phyloP scores from a whole-genome alignment of 768 basidiomycete genomes.

The Lentinula lateritia region DNA sequence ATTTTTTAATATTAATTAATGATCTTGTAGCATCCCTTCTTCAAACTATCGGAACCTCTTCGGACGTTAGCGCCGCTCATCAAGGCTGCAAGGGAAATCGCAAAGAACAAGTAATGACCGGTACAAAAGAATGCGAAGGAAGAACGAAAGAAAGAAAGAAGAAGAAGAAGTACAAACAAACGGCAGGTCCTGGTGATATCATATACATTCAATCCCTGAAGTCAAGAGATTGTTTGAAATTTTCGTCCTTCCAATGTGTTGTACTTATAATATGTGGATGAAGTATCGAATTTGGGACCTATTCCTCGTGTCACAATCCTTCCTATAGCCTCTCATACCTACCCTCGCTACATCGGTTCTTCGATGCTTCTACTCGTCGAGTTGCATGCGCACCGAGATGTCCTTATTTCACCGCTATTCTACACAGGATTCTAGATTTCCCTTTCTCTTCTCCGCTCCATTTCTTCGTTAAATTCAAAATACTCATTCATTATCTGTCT shows the following conservation, averaged over 20 bases:
- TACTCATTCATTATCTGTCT: neutral
- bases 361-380: neutral
- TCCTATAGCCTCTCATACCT: neutral
- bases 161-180: neutral
- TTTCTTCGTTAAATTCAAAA: neutral
- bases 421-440: neutral
- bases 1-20: neutral
- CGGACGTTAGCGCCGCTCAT: constrained; percentile 84
- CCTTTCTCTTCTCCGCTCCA: neutral
- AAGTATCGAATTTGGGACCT: neutral
- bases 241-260: neutral
- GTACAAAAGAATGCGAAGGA: neutral
- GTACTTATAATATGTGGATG: neutral
- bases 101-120: constrained; percentile 35
- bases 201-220: neutral
- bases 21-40: constrained; percentile 75
- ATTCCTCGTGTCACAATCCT: neutral
- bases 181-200: neutral
- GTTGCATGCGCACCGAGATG: neutral
- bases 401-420: neutral
- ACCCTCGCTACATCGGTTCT: neutral
- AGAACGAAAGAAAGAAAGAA: neutral
- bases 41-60: constrained; percentile 81
- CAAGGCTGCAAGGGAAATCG: constrained; percentile 86
- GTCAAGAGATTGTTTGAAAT: neutral